Evolutionary conservation across 352 stramenopile genomes (phyloP), one percentile per base, ranked within the genome.

Genomic region (Saprolegnia parasitica): DNA sequence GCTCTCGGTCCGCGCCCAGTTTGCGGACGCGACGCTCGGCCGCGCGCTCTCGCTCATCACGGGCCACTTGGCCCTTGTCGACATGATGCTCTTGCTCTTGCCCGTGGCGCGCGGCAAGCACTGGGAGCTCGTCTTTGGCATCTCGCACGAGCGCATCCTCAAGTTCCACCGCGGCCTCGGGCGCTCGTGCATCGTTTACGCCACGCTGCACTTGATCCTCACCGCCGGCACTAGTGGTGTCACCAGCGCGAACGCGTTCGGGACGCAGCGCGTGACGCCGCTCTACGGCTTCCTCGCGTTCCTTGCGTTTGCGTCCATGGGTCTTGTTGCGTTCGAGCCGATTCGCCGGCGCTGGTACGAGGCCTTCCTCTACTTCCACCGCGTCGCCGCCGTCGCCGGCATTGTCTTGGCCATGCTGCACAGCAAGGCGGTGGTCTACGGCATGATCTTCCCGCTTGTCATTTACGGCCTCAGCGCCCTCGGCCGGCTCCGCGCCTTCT

Each of bases 161-260:
- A 92, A 91, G 77, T 94, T 92, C 57, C 86, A 94, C n/a, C n/a
- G n/a, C n/a, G n/a, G n/a, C n/a, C n/a, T 71, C 86, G 86, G 56
- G 91, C 83, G 81, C 75, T 94, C n/a, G 86, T 83, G 8, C 61
- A 90, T 54, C n/a, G 52, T 76, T 23, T 76, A 88, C 71, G 82
- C 76, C 20, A 50, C 90, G 15, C 76, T 79, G 5, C 86, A 93
- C 73, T 67, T 91, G 49, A 67, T 90, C 8, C 5, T 67, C 1
- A 64, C 83, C 56, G 81, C 76, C 0, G 76, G 74, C 18, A 42
- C 83, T 4, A 74, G 87, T 13, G 80, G 79, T 11, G 56, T 74
- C n/a, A 78, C 74, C 0, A 47, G 16, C 2, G 18, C 54, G 15
- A 46, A 4, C 10, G 76, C 87, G 61, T 88, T 82, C 58, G 74